phyloP scores from a whole-genome alignment of 225 moss, liverwort and hornwort species.

The Polytrichum formosum region DNA sequence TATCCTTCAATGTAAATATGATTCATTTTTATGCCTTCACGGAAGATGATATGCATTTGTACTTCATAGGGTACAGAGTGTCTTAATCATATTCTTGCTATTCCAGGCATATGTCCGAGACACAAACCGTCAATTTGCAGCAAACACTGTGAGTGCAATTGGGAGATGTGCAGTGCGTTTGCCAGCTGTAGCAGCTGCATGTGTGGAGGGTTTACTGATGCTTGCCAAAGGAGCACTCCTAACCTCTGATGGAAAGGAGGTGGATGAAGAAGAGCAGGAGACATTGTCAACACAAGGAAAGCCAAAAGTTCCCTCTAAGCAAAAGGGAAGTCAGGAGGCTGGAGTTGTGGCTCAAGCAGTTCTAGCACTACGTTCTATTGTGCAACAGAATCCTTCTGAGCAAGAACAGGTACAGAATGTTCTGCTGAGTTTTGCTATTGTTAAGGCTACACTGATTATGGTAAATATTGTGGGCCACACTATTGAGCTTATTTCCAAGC shows the following conservation, averaged over 20 bases:
- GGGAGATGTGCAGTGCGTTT: constrained; percentile 86
- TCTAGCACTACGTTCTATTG: constrained; percentile 73
- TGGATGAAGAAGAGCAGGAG: constrained; percentile 28
- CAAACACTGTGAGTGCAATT: constrained; percentile 92
- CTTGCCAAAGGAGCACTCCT: constrained; percentile 68
- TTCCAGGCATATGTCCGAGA: constrained; percentile 88
- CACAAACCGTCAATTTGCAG: constrained; percentile 85
- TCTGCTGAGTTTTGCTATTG: constrained; percentile 2
- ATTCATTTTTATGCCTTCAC: too few relatives aligned
- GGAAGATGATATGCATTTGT: too few relatives aligned
- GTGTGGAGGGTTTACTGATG: constrained; percentile 81
- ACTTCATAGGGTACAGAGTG: too few relatives aligned
- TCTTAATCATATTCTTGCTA: neutral
- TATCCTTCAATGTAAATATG: too few relatives aligned
- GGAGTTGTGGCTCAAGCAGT: constrained; percentile 91
- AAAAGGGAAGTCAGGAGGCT: constrained; percentile 65
- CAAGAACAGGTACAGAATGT: constrained; percentile 69
- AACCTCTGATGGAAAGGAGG: constrained; percentile 25
- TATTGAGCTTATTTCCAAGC: too few relatives aligned
- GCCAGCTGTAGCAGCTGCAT: constrained; percentile 72
- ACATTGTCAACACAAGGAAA: constrained; percentile 22
- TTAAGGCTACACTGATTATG: neutral
- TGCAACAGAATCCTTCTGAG: constrained; percentile 72
- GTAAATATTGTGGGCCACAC: too few relatives aligned
- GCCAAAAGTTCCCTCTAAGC: constrained; percentile 29